A percentile compares a stretch with the other conserved stretches of the same genome.
Conservation (phyloP, 176 grass and related monocot species). For the Panicum miliaceum region DNA sequence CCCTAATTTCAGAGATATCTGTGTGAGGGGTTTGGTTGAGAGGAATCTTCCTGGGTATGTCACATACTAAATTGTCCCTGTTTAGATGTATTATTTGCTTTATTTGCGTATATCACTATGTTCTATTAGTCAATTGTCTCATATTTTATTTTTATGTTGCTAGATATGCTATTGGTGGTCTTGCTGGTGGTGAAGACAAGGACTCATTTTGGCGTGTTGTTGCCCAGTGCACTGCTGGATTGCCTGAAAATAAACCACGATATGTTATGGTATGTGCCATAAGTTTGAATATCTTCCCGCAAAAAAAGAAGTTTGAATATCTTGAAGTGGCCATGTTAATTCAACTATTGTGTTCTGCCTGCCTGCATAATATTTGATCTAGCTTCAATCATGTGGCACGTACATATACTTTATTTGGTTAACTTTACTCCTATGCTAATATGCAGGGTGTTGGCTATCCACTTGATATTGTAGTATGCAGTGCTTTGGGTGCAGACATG, state of each 20-base stretch:
- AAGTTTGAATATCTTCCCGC: neutral
- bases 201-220: constrained; percentile 94
- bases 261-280: constrained; percentile 82
- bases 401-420: constrained; percentile 21
- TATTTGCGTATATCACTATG: neutral
- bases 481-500: constrained; percentile 98
- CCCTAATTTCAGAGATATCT: constrained; percentile 78
- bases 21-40: constrained; percentile 80
- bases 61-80: neutral
- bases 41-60: constrained; percentile 93
- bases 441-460: constrained; percentile 97
- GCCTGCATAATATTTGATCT: constrained; percentile 10
- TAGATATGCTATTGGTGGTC: constrained; percentile 99
- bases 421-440: constrained; percentile 36
- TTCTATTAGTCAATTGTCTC: constrained; percentile 1
- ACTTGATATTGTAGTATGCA: constrained; percentile 98
- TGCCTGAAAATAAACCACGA: constrained; percentile 94
- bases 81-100: constrained; percentile 15
- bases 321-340: neutral
- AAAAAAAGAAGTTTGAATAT: neutral
- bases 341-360: neutral
- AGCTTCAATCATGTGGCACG: neutral
- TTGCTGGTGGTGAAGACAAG: constrained; percentile 98
- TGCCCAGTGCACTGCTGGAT: constrained; percentile 89
- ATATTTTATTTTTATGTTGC: constrained; percentile 23